phyloP scores from a whole-genome alignment of 139 green algal species.

The Asterochloris sp. region DNA sequence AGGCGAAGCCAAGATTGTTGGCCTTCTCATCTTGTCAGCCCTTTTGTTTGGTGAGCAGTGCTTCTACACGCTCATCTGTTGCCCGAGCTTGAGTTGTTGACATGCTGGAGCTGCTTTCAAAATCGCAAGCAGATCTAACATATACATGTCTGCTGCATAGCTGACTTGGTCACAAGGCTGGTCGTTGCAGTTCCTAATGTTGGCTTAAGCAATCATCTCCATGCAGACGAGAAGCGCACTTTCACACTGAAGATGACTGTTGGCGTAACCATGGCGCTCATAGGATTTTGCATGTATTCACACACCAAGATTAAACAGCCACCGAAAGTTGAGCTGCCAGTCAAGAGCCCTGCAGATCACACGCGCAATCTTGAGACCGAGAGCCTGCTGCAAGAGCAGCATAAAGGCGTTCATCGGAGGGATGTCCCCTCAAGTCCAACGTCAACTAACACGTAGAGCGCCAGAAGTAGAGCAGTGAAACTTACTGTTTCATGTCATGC shows the following conservation, averaged over 20 bases:
- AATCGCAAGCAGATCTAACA: not conserved
- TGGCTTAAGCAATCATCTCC: not conserved
- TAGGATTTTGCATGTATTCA: constrained; percentile 41
- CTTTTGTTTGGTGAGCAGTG: constrained; percentile 43
- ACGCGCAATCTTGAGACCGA: no score
- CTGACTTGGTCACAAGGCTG: not conserved
- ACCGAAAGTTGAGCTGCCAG: constrained; percentile 12
- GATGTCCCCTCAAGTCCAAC: no score
- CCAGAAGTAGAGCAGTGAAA: no score
- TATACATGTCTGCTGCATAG: not conserved
- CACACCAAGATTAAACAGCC: constrained; percentile 23
- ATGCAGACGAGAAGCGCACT: constrained; percentile 34
- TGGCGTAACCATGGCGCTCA: constrained; percentile 36
- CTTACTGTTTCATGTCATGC: no score
- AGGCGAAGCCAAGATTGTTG: constrained; percentile 53
- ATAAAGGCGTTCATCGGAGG: no score
- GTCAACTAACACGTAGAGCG: no score
- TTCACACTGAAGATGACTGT: constrained; percentile 45
- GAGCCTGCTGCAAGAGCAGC: no score
- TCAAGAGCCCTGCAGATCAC: no score
- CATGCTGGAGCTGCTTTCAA: not conserved
- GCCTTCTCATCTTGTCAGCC: constrained; percentile 43
- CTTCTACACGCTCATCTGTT: not conserved
- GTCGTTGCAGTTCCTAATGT: not conserved
- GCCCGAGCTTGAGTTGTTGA: not conserved